Conservation (phyloP, 176 grass and related monocot species). For the Sorghum bicolor region Sorghum_bicolor_NCBIv3 NC_012871.2:8221001-8221500, state of each 20-base stretch:
- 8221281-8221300: neutral
- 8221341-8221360: neutral
- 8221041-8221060: slow-evolving; percentile 82
- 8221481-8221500: neutral
- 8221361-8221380: neutral
- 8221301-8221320: neutral
- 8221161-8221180: neutral
- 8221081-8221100: slow-evolving; percentile 94
- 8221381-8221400: neutral
- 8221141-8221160: slow-evolving; percentile 6
- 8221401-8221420: neutral
- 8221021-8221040: slow-evolving; percentile 90
- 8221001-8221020: slow-evolving; percentile 90
- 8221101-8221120: slow-evolving; percentile 93
- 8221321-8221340: neutral
- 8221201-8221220: slow-evolving; percentile 1
- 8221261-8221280: neutral
- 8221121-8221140: slow-evolving; percentile 43
- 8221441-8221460: neutral
- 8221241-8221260: neutral
- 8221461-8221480: neutral
- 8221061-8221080: slow-evolving; percentile 76
- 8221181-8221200: neutral
- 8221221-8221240: neutral
- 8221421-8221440: neutral